Percentiles rank a stretch among this genome's conserved stretches.
Evolutionary conservation across 495 filamentous ascomycete species (phyloP).

Genomic region (Hypoxylon lienhwacheense): DNA sequence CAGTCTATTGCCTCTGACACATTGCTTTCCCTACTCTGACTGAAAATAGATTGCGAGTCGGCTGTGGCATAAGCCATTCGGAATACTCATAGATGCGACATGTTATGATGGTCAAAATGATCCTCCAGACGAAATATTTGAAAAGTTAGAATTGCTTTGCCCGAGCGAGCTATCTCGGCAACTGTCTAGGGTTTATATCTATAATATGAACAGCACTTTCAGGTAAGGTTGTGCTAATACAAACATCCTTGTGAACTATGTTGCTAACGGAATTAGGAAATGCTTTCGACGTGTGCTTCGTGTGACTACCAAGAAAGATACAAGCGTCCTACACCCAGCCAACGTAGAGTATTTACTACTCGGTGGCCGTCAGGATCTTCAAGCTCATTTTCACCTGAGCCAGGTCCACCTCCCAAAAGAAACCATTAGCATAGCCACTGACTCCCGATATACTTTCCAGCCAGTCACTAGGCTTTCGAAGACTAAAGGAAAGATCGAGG

Average conservation of each 20-base stretch:
- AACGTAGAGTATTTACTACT: constrained; percentile 65
- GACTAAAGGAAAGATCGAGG: constrained; percentile 66
- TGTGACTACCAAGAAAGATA: constrained; percentile 56
- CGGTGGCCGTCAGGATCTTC: constrained; percentile 61
- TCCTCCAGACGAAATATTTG: constrained; percentile 60
- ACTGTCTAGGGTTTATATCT: constrained; percentile 60
- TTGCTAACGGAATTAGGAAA: constrained; percentile 46
- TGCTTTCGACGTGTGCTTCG: constrained; percentile 62
- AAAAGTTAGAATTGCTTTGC: constrained; percentile 58
- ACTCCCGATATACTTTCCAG: constrained; percentile 64
- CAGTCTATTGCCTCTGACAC: neutral
- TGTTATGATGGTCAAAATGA: constrained; percentile 65
- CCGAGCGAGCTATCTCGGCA: constrained; percentile 60
- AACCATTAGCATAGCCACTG: constrained; percentile 64
- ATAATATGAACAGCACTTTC: constrained; percentile 69
- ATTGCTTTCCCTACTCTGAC: neutral
- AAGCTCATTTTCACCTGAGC: constrained; percentile 64
- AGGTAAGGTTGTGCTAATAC: constrained; percentile 40
- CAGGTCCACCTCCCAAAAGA: constrained; percentile 66
- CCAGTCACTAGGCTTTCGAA: constrained; percentile 64
- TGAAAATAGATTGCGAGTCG: constrained; percentile 59
- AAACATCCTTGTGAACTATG: neutral
- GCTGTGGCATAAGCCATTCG: constrained; percentile 67
- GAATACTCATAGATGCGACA: constrained; percentile 65
- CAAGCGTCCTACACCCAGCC: constrained; percentile 56